Evolutionary conservation across 2,329 filamentous ascomycete species (phyloP), one percentile per base, ranked within the genome.

Genomic region (Niveomyces coronatus): DNA sequence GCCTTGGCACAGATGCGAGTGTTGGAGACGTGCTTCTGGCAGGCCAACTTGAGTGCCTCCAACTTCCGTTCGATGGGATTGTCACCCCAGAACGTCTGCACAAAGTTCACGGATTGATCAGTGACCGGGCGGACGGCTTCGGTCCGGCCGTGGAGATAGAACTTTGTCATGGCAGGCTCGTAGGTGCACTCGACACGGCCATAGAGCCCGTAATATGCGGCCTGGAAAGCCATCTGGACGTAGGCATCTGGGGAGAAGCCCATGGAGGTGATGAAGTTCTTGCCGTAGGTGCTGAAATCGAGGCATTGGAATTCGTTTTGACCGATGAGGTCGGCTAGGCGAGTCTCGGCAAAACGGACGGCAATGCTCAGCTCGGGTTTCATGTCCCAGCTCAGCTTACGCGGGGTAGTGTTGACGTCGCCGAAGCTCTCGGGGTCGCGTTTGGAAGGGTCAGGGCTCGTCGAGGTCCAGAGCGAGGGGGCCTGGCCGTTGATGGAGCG

Each of bases 321-420:
- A 54, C 89, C 82, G 50, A 98, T 94, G 28, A 96, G 69, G 57
- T 98, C 91, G 15, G 91, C 87, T 8, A 98, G 71, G 26, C 91
- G 76, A 0, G 89, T 95, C 64, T 98, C 91, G 19, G 91, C 91
- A 53, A 98, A 98, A 7, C 91, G 84, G 6, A 96, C 71, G 1
- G 91, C 89, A 31, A 93, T 89, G 48, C 78, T 83, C 13, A 98
- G 71, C 57, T 96, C 89, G 0, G 91, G 88, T 1, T 81, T 71
- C 86, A 96, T 93, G 49, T 95, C 88, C 91, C 91, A 98, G 58
- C 95, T 89, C 1, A 96, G 71, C 61, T 95, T 96, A 58, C 94
- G 86, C 4, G 91, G 91, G 4, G 85, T 94, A 1, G 88, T 94
- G 57, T 78, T 88, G 37, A 95, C 88, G 50, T 95, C 84, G 14